Conservation (phyloP, 2,329 filamentous ascomycete genomes). For the Geosmithia putterillii region DNA sequence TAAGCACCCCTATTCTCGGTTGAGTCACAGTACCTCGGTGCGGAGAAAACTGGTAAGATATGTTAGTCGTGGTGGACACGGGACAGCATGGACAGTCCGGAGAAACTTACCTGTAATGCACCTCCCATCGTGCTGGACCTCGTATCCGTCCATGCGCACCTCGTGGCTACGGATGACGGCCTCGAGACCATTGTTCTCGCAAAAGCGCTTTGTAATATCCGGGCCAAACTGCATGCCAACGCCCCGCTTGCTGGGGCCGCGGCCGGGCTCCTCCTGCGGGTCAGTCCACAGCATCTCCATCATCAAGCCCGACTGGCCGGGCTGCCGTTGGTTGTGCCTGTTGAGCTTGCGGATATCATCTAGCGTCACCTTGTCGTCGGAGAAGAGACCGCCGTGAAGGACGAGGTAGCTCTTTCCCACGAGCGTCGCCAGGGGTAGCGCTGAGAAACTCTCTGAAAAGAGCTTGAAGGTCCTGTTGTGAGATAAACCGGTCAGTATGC, state of each 20-base stretch:
- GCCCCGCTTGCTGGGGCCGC: slow-evolving; percentile 90
- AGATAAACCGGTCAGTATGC: neutral
- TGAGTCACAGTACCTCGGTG: slow-evolving; percentile 92
- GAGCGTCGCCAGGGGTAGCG: slow-evolving; percentile 80
- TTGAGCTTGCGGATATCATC: slow-evolving; percentile 92
- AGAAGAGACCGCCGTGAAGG: slow-evolving; percentile 90
- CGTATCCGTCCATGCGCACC: slow-evolving; percentile 98
- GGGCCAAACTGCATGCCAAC: slow-evolving; percentile 95
- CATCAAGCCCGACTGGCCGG: slow-evolving; percentile 89
- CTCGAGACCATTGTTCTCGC: slow-evolving; percentile 86
- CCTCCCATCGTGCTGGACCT: slow-evolving; percentile 88
- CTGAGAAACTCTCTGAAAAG: slow-evolving; percentile 96
- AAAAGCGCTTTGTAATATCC: slow-evolving; percentile 92
- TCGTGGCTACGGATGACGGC: slow-evolving; percentile 96
- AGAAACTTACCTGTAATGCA: slow-evolving; percentile 70
- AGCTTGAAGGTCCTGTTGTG: slow-evolving; percentile 68
- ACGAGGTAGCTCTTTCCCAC: slow-evolving; percentile 86
- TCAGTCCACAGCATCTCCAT: slow-evolving; percentile 99
- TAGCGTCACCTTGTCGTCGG: slow-evolving; percentile 80
- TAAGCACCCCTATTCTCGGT: slow-evolving; percentile 98
- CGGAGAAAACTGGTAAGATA: slow-evolving; percentile 65
- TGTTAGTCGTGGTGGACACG: neutral
- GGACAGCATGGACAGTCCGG: neutral
- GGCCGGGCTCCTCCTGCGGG: slow-evolving; percentile 72
- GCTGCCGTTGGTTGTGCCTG: slow-evolving; percentile 81